Conservation (phyloP, 257 asterid genomes). For the Coffea canephora region DNA sequence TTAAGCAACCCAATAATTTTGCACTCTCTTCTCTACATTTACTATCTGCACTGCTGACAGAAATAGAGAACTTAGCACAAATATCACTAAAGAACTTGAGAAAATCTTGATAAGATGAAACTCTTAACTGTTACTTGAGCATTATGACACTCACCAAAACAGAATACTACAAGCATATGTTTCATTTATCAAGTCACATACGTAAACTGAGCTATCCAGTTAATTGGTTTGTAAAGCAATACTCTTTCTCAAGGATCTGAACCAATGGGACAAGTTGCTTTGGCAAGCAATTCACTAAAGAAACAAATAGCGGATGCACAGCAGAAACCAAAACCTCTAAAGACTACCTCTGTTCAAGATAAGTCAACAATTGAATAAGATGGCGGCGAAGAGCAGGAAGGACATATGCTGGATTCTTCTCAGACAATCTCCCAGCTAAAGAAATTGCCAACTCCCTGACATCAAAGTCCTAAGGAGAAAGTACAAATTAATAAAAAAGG, state of each 20-base stretch:
- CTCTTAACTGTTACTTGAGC: neutral
- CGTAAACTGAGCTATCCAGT: neutral
- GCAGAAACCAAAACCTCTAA: conserved; percentile 14
- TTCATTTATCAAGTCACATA: neutral
- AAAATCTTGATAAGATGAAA: conserved; percentile 16
- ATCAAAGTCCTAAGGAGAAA: conserved; percentile 57
- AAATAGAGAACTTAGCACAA: conserved; percentile 27
- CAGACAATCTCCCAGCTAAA: conserved; percentile 95
- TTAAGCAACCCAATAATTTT: conserved; percentile 91
- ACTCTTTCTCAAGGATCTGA: neutral
- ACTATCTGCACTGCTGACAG: conserved; percentile 86
- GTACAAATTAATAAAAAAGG: neutral
- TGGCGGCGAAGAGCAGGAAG: conserved; percentile 99
- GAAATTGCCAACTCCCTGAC: conserved; percentile 93
- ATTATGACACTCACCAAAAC: neutral
- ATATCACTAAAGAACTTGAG: conserved; percentile 13
- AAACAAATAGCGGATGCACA: neutral
- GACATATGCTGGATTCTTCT: conserved; percentile 97
- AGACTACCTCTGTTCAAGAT: conserved; percentile 88
- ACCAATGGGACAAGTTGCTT: neutral
- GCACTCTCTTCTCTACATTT: conserved; percentile 99
- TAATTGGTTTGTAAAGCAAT: neutral
- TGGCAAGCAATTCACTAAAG: neutral
- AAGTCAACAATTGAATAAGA: conserved; percentile 90
- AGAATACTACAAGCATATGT: neutral